Percentiles rank a stretch among this genome's conserved stretches.
phyloP scores from a whole-genome alignment of 345 rosid species.

The Triadica sebifera region DNA sequence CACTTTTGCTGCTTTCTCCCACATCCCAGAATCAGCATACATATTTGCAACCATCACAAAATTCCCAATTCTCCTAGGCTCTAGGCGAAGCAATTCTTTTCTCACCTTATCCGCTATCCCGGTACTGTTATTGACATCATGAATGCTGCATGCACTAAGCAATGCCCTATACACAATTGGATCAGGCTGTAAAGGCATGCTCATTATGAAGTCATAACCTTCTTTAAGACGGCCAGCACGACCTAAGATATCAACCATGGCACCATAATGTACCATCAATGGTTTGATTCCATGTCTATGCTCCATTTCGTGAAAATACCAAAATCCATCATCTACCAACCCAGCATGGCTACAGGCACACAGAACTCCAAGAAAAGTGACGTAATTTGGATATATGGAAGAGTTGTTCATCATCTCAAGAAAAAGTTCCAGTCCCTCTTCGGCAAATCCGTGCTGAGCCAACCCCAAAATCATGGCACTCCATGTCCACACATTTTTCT shows the following conservation, averaged over 20 bases:
- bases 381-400: constrained; percentile 57
- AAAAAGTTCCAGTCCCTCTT: constrained; percentile 58
- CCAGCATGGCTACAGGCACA: constrained; percentile 80
- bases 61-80: constrained; percentile 71
- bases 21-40: constrained; percentile 74
- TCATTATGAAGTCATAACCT: constrained; percentile 50
- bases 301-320: constrained; percentile 65
- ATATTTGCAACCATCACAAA: constrained; percentile 71
- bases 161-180: constrained; percentile 69
- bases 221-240: constrained; percentile 72
- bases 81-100: constrained; percentile 59
- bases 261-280: constrained; percentile 63
- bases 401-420: constrained; percentile 44
- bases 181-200: constrained; percentile 56
- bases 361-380: constrained; percentile 83
- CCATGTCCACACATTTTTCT: constrained; percentile 86
- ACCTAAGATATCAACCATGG: constrained; percentile 70
- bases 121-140: constrained; percentile 33
- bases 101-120: constrained; percentile 54
- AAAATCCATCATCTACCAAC: too few species aligned
- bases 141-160: constrained; percentile 61
- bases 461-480: constrained; percentile 88
- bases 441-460: constrained; percentile 72
- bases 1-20: constrained; percentile 66
- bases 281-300: constrained; percentile 63